Conservation (phyloP, 331 rosid species). For the Pyrus hybrid region DNA sequence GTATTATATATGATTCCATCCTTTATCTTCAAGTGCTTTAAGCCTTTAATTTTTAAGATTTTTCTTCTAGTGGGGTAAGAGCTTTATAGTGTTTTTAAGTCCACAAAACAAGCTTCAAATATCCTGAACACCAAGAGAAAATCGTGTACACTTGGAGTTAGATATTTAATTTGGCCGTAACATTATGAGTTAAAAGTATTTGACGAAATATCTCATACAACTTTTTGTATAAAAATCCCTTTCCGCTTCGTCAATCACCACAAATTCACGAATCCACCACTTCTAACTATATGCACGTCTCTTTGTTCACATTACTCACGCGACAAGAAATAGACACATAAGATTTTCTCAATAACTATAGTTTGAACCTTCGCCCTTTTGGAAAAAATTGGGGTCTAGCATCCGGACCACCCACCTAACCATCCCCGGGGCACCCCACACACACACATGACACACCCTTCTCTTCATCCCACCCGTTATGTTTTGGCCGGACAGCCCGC, state of each 20-base stretch:
- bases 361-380: too few relatives aligned
- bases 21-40: not conserved
- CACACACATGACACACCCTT: not conserved
- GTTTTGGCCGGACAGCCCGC: not conserved
- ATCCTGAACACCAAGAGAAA: not conserved
- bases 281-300: not conserved
- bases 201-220: too few relatives aligned
- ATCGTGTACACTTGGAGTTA: not conserved
- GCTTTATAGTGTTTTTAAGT: not conserved
- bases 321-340: too few relatives aligned
- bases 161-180: too few relatives aligned
- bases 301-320: not conserved
- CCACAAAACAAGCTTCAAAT: not conserved
- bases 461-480: not conserved
- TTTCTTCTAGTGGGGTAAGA: not conserved
- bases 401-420: not conserved
- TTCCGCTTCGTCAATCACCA: not conserved
- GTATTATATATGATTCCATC: not conserved
- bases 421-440: not conserved
- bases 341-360: too few relatives aligned
- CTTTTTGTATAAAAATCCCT: too few relatives aligned
- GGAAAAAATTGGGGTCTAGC: too few relatives aligned
- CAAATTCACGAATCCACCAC: not conserved
- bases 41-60: not conserved
- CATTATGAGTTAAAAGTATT: too few relatives aligned